Percentiles rank a stretch among this genome's conserved stretches.
Conservation (phyloP, 305 asterid genomes). For the Fraxinus paxiana region DNA sequence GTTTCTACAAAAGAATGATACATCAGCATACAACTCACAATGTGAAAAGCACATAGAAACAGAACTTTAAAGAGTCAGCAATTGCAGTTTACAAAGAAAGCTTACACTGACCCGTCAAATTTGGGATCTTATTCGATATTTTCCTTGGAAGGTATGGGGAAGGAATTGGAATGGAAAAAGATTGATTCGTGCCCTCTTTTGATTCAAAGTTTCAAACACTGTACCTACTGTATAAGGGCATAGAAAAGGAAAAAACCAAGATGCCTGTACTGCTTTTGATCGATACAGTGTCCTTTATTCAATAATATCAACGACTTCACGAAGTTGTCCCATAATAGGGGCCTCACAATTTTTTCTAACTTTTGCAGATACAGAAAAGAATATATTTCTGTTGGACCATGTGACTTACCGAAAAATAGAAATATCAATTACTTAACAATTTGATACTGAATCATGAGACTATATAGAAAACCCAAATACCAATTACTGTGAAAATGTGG, state of each 20-base stretch:
- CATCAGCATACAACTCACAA: constrained; percentile 9
- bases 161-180: background rate
- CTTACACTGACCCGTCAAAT: background rate
- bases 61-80: background rate
- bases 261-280: background rate
- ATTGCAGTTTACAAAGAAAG: background rate
- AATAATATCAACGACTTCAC: background rate
- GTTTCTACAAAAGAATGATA: constrained; percentile 32
- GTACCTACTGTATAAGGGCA: background rate
- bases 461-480: background rate
- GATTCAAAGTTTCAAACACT: background rate
- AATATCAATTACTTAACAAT: background rate
- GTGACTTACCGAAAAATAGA: background rate
- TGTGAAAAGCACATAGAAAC: background rate
- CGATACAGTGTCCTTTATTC: background rate
- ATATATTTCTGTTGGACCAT: background rate
- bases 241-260: background rate
- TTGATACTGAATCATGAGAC: background rate
- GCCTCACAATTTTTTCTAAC: background rate
- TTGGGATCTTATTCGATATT: background rate
- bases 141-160: background rate
- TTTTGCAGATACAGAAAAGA: background rate
- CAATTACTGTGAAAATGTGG: background rate
- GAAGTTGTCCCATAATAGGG: background rate
- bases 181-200: background rate